Evolutionary conservation across 768 basidiomycete species (phyloP).

Genomic region (Lyophyllum semitale): DNA sequence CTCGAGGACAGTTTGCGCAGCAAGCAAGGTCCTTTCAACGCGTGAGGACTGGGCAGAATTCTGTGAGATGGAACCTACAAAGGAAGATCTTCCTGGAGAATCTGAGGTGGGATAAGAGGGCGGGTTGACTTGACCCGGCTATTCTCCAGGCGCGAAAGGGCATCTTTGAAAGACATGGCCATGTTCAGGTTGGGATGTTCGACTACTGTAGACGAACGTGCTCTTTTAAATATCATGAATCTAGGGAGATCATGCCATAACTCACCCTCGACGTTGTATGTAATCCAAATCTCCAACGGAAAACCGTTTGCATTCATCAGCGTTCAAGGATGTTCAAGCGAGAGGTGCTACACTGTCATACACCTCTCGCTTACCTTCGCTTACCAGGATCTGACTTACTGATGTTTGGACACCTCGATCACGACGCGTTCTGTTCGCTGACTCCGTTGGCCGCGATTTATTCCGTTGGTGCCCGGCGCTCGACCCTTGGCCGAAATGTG

Average conservation of each 20-base stretch:
- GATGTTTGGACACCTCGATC: too few species aligned
- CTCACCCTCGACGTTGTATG: constrained; percentile 8
- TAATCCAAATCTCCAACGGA: too few species aligned
- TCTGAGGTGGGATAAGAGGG: constrained; percentile 92
- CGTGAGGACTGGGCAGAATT: constrained; percentile 8
- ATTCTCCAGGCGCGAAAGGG: constrained; percentile 82
- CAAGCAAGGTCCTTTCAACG: constrained; percentile 61
- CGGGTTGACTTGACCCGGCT: constrained; percentile 83
- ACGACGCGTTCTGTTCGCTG: too few species aligned
- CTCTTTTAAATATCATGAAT: not conserved
- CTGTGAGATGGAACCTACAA: constrained; percentile 48
- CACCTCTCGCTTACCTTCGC: too few species aligned
- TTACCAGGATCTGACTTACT: too few species aligned
- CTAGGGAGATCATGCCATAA: not conserved
- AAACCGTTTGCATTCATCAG: too few species aligned
- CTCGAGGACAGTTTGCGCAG: constrained; percentile 88
- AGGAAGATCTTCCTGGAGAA: constrained; percentile 91
- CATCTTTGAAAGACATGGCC: constrained; percentile 78
- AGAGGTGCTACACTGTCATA: too few species aligned
- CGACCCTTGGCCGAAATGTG: too few species aligned
- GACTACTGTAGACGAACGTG: constrained; percentile 34
- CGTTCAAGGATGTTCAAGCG: too few species aligned
- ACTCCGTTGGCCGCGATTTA: too few species aligned
- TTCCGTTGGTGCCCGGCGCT: too few species aligned
- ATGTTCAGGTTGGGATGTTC: constrained; percentile 46